A percentile compares a stretch with the other conserved stretches of the same genome.
Conservation (phyloP, 1,284 basidiomycete species). For the Trichosporon inkin region DNA sequence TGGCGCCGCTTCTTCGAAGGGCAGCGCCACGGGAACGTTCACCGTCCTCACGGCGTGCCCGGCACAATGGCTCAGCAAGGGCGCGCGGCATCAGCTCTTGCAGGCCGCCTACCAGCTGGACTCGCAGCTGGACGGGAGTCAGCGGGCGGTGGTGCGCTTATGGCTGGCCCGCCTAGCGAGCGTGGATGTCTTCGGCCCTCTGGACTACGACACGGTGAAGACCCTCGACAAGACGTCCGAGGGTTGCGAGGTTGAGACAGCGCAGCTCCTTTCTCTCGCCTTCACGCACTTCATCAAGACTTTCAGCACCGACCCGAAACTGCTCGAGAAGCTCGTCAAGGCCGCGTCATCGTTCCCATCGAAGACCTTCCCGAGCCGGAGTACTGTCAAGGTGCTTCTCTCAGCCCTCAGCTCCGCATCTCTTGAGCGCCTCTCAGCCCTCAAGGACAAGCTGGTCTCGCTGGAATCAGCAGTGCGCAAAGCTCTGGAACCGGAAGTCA, state of each 20-base stretch:
- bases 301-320: neutral
- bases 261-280: constrained; percentile 8
- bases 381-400: neutral
- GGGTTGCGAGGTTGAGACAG: neutral
- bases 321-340: constrained; percentile 4
- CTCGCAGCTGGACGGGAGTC: neutral
- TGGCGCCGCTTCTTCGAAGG: neutral
- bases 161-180: constrained; percentile 23
- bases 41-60: constrained; percentile 19
- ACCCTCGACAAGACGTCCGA: constrained; percentile 11
- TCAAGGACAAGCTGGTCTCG: constrained; percentile 3
- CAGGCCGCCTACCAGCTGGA: constrained; percentile 21
- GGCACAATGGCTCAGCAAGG: constrained; percentile 18
- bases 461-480: constrained; percentile 13
- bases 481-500: neutral
- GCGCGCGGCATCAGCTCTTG: constrained; percentile 17
- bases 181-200: constrained; percentile 20
- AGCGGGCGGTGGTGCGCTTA: constrained; percentile 13
- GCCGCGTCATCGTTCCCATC: neutral
- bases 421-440: neutral
- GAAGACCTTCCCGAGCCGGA: neutral
- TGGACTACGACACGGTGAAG: constrained; percentile 18
- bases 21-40: constrained; percentile 10
- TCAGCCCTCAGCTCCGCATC: neutral
- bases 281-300: constrained; percentile 10